Evolutionary conservation across 2,329 filamentous ascomycete species (phyloP), one percentile per base, ranked within the genome.

Genomic region (Aspergillus sp.): DNA sequence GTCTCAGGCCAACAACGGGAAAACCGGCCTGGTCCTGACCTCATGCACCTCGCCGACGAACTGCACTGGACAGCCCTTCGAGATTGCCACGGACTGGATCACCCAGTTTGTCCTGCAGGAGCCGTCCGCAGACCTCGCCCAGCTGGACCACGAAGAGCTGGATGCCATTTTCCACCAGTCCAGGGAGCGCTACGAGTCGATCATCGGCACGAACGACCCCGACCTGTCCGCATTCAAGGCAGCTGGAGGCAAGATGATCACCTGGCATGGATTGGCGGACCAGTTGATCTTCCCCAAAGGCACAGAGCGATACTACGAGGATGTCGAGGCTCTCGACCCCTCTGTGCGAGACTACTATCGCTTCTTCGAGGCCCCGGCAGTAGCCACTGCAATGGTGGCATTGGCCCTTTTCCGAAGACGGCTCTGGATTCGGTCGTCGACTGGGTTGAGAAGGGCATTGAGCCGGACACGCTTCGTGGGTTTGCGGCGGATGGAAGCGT

Each of bases 181-280:
- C 0, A 30, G 39, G 3, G 36, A 45, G 4, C 37, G 57, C 33
- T 66, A 58, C 34, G 37, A 45, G 12, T 44, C 46, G 2, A 51
- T 61, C 22, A 60, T 66, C 8, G 56, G 52, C 4, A 60, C 60
- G 1, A 34, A 47, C 13, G 47, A 62, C 26, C 53, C 61, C 2
- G 54, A 66, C 36, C 48, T 68, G 0, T 47, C 50, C 0, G 42
- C 30, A 0, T 68, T 67, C 43, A 50, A 49, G 16, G 30, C 42
- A 1, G 35, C 42, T 1, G 62, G 60, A 0, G 61, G 55, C 2
- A 68, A 67, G 37, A 53, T 68, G 44, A 51, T 68, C 11, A 58
- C 53, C 1, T 67, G 57, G 55, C 63, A 67, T 32, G 65, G 64
- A 1, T 38, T 61, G 5, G 52, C 50, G 2, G 61, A 66, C 37